These are phyloP conservation scores for Triangularia verruculosa DNA, from an alignment of 2,329 filamentous ascomycete genomes.

Conservation along the genomic window DNA sequence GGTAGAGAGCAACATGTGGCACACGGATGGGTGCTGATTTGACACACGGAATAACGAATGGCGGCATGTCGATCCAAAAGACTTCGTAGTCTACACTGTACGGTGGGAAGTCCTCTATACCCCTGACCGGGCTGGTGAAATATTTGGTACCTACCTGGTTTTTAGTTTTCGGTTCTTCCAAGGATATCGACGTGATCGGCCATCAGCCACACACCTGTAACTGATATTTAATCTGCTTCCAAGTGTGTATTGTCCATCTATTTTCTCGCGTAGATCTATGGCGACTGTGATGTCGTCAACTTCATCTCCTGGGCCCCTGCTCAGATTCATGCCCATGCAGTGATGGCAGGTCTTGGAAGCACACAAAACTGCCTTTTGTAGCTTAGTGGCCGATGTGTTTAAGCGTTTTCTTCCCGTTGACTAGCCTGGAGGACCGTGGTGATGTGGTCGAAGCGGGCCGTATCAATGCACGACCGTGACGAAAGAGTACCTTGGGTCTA, in stretches of 20 bases:
- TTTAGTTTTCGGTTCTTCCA: not conserved
- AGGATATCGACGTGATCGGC: not conserved
- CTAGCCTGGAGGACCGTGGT: not conserved
- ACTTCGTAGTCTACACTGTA: too few species aligned
- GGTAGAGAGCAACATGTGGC: not conserved
- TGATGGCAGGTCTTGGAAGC: constrained; percentile 1
- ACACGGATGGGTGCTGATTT: not conserved
- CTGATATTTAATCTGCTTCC: not conserved
- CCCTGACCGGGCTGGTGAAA: not conserved
- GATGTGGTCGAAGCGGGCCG: not conserved
- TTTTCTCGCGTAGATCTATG: not conserved
- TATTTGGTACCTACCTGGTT: not conserved
- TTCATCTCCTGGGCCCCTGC: not conserved
- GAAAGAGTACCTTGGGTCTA: not conserved
- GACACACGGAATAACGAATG: not conserved
- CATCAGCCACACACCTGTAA: not conserved
- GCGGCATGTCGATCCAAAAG: not conserved
- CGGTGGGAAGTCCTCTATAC: not conserved
- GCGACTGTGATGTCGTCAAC: not conserved
- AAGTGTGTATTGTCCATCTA: not conserved
- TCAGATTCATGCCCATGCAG: not conserved
- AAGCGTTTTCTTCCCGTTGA: not conserved
- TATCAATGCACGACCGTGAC: constrained; percentile 2
- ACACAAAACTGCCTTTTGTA: not conserved
- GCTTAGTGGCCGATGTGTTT: not conserved